Evolutionary conservation across 805 yeast species (phyloP).

Genomic region (Wickerhamiella kurtzmanii): DNA sequence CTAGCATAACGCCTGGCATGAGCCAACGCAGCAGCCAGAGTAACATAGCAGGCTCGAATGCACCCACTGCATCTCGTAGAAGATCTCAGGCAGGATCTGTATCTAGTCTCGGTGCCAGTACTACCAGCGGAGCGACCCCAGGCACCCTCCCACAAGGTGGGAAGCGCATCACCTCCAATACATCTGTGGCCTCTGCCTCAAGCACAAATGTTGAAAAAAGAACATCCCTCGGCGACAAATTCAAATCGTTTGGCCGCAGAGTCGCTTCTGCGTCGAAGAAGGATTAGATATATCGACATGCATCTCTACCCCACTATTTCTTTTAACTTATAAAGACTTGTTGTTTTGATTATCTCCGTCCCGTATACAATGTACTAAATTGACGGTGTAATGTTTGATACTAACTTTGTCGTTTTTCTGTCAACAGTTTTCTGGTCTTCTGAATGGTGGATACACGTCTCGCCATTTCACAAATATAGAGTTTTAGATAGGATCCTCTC

Average conservation of each 20-base stretch:
- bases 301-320: background rate
- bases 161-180: conserved; percentile 7
- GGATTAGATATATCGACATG: background rate
- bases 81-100: background rate
- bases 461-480: too few species aligned
- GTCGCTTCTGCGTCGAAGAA: conserved; percentile 6
- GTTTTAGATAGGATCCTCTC: too few species aligned
- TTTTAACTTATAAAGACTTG: background rate
- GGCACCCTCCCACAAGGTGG: background rate
- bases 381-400: too few species aligned
- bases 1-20: background rate
- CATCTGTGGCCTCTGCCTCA: conserved; percentile 10
- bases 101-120: background rate
- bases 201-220: conserved; percentile 11
- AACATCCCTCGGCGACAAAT: conserved; percentile 16
- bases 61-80: background rate
- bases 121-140: background rate
- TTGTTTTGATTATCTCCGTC: too few species aligned
- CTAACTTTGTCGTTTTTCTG: too few species aligned
- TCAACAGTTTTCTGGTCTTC: too few species aligned
- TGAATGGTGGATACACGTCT: too few species aligned
- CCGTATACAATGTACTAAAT: too few species aligned
- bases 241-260: conserved; percentile 19
- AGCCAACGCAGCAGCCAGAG: background rate
- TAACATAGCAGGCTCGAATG: background rate